Percentiles rank a stretch among this genome's conserved stretches.
These are phyloP conservation scores for Saccharomyces hybrid DNA, from an alignment of 1,139 yeast species.

Conservation along the genomic window DNA sequence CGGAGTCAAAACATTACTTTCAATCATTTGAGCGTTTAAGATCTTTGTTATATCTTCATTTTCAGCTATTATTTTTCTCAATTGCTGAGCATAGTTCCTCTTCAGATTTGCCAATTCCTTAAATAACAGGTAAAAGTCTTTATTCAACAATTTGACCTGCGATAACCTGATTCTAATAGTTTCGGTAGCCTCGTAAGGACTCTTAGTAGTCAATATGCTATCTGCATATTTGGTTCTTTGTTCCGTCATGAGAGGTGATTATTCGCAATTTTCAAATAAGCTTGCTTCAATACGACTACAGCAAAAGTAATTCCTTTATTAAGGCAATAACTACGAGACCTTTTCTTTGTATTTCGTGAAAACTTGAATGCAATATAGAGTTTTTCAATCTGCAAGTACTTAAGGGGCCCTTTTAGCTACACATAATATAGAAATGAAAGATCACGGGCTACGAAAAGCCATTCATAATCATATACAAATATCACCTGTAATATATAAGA, in stretches of 20 bases:
- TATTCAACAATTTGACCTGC: conserved; percentile 40
- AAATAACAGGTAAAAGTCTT: conserved; percentile 48
- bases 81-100: conserved; percentile 43
- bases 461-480: neutral
- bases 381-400: neutral
- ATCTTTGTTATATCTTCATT: conserved; percentile 37
- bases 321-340: neutral
- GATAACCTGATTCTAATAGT: conserved; percentile 38
- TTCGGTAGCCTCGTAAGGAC: conserved; percentile 42
- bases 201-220: conserved; percentile 38
- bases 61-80: conserved; percentile 40
- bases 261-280: neutral
- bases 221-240: conserved; percentile 38
- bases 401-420: neutral
- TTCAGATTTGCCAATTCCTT: conserved; percentile 44
- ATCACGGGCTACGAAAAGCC: neutral
- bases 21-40: conserved; percentile 26
- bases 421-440: neutral
- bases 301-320: neutral
- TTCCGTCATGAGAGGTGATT: conserved; percentile 15
- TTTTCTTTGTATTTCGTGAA: neutral
- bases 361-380: neutral
- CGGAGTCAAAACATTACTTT: conserved; percentile 25
- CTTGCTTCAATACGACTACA: neutral
- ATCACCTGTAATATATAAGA: neutral